Conservation (phyloP, 345 rosid genomes). For the Ceriops zippeliana region DNA sequence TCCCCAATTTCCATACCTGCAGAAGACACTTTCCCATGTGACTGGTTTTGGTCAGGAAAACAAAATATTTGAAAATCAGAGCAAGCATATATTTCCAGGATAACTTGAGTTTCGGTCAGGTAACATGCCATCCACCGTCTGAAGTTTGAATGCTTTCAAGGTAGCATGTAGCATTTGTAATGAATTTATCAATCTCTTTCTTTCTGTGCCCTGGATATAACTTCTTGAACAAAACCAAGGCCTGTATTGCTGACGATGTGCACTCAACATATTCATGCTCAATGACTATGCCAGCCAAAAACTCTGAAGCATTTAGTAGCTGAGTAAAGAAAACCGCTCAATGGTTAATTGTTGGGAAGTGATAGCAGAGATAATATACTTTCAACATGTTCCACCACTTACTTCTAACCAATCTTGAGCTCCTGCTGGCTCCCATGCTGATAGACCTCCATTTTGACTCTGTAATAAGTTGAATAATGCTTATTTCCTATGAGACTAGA, state of each 20-base stretch:
- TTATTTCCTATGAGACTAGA: too few species aligned
- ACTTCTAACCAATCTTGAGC: constrained; percentile 37
- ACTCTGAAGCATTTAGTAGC: constrained; percentile 55
- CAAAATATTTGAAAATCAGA: not conserved
- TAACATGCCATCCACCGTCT: constrained; percentile 47
- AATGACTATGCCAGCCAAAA: constrained; percentile 28
- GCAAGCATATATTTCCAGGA: not conserved
- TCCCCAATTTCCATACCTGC: constrained; percentile 47
- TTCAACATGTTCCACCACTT: not conserved
- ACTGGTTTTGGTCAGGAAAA: not conserved
- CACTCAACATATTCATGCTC: constrained; percentile 47
- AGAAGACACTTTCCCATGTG: not conserved
- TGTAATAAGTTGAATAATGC: not conserved
- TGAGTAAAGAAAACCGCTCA: constrained; percentile 5
- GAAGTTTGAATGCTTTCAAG: constrained; percentile 32
- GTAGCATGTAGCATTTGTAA: constrained; percentile 28
- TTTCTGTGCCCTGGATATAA: constrained; percentile 39
- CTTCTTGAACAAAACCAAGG: constrained; percentile 40
- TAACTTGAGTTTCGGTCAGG: not conserved
- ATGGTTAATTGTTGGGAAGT: too few species aligned
- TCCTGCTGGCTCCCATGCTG: constrained; percentile 51
- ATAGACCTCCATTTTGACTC: constrained; percentile 44
- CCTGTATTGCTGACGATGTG: constrained; percentile 44
- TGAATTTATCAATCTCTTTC: constrained; percentile 35
- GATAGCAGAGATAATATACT: too few species aligned